Evolutionary conservation across 495 filamentous ascomycete species (phyloP), one percentile per base, ranked within the genome.

Genomic region (Melanomma pulvis-pyrius): DNA sequence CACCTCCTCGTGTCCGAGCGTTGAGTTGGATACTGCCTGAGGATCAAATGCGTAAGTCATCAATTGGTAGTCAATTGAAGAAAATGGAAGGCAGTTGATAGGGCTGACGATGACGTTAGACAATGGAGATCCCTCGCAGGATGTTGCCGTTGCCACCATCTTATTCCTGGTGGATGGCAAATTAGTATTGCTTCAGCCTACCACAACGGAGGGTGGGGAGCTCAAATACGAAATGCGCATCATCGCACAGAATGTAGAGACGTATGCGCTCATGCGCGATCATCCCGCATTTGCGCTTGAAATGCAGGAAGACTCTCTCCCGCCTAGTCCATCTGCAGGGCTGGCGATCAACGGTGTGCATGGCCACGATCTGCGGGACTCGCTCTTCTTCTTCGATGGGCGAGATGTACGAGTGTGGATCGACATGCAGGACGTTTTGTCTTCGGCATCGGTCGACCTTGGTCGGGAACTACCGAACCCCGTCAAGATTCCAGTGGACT

Each of bases 191-290:
- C 81, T 99, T 28, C 92, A 96, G 65, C 94, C 96, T 3, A 92
- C 90, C 1, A 81, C 87, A 7, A 88, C 85, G 47, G 87, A 90
- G 39, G 84, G 85, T 21, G 90, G 90, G 1, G 89, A 88, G 63
- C 79, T 96, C 44, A 97, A 96, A 79, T 99, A 98, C 73, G 94
- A 99, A 71, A 98, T 99, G 96, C 89, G 92, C 13, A 88, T 98
- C 32, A 87, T 99, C 71, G 92, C 93, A 7, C 90, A 96, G 65
- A 93, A 93, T 71, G 92, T 98, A 21, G 96, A 99, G 71, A 97
- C 93, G 72, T 98, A 96, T 73, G 84, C 87, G 50, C 83, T 96
- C 70, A 93, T 96, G 87, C 87, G 92, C 56, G 96, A 99, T 69
- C 90, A 93, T 64, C 83, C 70, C n/a, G 47, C 70, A n/a, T 72